Conservation (phyloP, 805 yeast genomes). For the Zygosaccharomyces lentus region DNA sequence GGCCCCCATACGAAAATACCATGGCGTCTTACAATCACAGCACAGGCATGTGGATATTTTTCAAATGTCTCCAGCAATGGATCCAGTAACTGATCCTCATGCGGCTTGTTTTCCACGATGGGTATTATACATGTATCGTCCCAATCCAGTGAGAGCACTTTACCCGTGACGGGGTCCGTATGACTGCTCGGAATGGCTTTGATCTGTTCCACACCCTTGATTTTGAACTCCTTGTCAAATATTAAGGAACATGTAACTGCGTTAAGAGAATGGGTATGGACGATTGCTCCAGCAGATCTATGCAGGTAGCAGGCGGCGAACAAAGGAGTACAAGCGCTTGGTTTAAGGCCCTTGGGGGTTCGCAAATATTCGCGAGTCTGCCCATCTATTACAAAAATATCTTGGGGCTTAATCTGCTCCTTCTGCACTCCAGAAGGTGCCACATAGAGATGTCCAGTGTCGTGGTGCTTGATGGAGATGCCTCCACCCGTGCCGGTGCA, state of each 20-base stretch:
- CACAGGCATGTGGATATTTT: slow-evolving; percentile 74
- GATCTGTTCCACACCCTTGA: slow-evolving; percentile 83
- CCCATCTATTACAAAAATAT: slow-evolving; percentile 69
- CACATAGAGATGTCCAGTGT: slow-evolving; percentile 55
- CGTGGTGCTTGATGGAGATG: slow-evolving; percentile 54
- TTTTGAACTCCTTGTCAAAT: slow-evolving; percentile 65
- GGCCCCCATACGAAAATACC: slow-evolving; percentile 98
- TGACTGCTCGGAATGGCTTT: slow-evolving; percentile 78
- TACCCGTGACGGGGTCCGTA: slow-evolving; percentile 40
- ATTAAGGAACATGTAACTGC: slow-evolving; percentile 79
- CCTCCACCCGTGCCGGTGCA: slow-evolving; percentile 98
- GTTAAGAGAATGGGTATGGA: slow-evolving; percentile 88
- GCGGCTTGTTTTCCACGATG: slow-evolving; percentile 85
- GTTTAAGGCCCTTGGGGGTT: slow-evolving; percentile 65
- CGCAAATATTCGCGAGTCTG: slow-evolving; percentile 49
- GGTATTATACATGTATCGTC: slow-evolving; percentile 79
- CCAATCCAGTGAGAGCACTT: slow-evolving; percentile 59
- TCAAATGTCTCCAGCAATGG: slow-evolving; percentile 58
- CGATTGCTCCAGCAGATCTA: slow-evolving; percentile 84
- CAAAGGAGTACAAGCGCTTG: slow-evolving; percentile 92
- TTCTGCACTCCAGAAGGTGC: slow-evolving; percentile 98
- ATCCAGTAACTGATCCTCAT: slow-evolving; percentile 76
- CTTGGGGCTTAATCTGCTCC: slow-evolving; percentile 76
- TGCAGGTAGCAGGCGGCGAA: slow-evolving; percentile 66
- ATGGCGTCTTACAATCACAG: slow-evolving; percentile 86